phyloP scores from a whole-genome alignment of 345 rosid genomes.

The Camelina laxa region DNA sequence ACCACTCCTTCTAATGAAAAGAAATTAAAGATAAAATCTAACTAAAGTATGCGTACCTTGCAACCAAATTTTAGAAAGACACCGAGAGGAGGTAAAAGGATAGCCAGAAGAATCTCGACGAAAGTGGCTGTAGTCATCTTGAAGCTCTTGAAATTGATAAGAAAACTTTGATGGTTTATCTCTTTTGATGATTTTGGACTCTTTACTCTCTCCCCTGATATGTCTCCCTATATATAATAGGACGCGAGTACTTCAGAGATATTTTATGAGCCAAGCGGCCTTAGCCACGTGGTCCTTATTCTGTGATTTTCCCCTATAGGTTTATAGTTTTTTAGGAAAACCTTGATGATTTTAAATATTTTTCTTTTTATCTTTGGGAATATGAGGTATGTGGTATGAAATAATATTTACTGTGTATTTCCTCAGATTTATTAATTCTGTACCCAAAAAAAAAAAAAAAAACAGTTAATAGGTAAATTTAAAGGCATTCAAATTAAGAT shows the following conservation, averaged over 20 bases:
- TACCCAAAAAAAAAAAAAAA: too few species aligned
- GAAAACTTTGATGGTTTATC: not conserved
- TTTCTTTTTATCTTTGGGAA: not conserved
- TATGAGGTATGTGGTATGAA: not conserved
- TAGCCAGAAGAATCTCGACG: conserved; percentile 73
- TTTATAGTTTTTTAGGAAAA: not conserved
- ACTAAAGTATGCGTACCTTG: conserved; percentile 25
- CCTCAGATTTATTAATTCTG: too few species aligned
- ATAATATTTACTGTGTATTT: not conserved
- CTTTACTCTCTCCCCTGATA: conserved; percentile 2
- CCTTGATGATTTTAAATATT: not conserved
- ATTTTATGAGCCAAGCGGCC: conserved; percentile 1
- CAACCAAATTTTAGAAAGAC: conserved; percentile 88
- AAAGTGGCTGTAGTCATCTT: conserved; percentile 53
- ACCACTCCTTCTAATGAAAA: not conserved
- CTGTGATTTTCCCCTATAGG: not conserved
- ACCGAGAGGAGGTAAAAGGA: conserved; percentile 88
- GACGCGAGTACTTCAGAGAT: not conserved
- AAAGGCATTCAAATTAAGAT: not conserved
- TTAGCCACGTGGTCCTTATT: conserved; percentile 31
- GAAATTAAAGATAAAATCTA: not conserved
- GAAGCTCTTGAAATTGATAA: conserved; percentile 16
- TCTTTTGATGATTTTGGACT: conserved; percentile 19
- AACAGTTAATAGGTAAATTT: too few species aligned
- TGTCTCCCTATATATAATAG: conserved; percentile 10